These are phyloP conservation scores for Trapa incisa DNA, from an alignment of 345 rosid genomes.

Conservation along the genomic window DNA sequence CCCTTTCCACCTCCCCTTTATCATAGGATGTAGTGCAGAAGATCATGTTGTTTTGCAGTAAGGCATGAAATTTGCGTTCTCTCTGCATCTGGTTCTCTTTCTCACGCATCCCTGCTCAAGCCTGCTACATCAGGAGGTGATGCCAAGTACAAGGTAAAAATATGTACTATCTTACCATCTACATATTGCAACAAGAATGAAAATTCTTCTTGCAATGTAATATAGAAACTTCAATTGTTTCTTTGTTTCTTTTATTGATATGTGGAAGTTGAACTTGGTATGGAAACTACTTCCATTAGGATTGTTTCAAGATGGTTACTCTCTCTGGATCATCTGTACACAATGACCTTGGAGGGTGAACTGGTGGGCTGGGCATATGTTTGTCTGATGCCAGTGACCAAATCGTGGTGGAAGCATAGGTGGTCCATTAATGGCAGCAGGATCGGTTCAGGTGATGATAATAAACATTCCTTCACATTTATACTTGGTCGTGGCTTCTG, in stretches of 20 bases:
- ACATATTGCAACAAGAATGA: background rate
- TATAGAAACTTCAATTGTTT: background rate
- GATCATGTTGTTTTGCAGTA: conserved; percentile 58
- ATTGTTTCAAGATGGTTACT: conserved; percentile 72
- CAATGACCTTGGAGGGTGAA: conserved; percentile 59
- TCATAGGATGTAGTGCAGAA: conserved; percentile 73
- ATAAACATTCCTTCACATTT: background rate
- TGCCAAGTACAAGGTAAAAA: conserved; percentile 58
- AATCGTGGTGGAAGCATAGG: conserved; percentile 80
- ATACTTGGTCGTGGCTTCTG: background rate
- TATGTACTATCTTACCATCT: background rate
- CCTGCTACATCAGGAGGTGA: conserved; percentile 69
- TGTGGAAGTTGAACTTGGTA: background rate
- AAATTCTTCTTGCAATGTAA: background rate
- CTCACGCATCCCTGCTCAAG: conserved; percentile 67
- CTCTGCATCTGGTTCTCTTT: conserved; percentile 81
- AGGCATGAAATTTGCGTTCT: conserved; percentile 69
- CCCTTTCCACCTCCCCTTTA: no score
- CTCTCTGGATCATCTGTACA: conserved; percentile 77
- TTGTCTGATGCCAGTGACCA: conserved; percentile 63
- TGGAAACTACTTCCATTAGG: conserved; percentile 30
- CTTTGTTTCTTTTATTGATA: background rate
- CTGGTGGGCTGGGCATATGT: conserved; percentile 81
- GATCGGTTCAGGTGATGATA: conserved; percentile 75
- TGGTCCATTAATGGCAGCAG: conserved; percentile 69